Percentiles rank a stretch among this genome's conserved stretches.
Conservation (phyloP, 192 early-diverging fungal species). For the Backusella mclennaniae region DNA sequence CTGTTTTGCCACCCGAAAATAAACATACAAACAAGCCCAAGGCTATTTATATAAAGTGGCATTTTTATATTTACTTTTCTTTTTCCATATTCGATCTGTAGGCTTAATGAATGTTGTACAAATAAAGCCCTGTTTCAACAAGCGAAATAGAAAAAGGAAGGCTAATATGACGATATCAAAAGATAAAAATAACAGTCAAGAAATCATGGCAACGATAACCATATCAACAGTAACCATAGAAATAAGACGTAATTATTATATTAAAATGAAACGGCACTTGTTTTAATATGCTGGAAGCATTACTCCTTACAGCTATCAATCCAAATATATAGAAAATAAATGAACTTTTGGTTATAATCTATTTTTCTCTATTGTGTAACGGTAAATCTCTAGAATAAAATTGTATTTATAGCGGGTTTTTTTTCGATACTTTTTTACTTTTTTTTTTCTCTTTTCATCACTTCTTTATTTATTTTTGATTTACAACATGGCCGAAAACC, state of each 20-base stretch:
- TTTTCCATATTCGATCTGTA: not conserved
- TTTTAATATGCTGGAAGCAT: not conserved
- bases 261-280: not conserved
- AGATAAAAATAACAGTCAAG: not conserved
- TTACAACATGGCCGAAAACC: conserved; percentile 1
- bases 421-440: not conserved
- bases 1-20: not conserved
- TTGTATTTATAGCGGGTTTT: conserved; percentile 2
- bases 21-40: not conserved
- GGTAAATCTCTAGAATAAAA: not conserved
- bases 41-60: not conserved
- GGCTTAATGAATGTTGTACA: not conserved
- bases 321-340: not conserved
- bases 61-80: not conserved
- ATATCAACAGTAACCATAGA: not conserved
- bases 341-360: not conserved
- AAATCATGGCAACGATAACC: not conserved
- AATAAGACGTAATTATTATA: not conserved
- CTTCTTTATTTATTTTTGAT: not conserved
- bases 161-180: not conserved
- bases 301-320: not conserved
- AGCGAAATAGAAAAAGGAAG: not conserved
- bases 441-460: not conserved
- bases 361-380: not conserved
- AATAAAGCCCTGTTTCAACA: not conserved